phyloP scores from a whole-genome alignment of 805 yeast species.

The Metschnikowia lunata region DNA sequence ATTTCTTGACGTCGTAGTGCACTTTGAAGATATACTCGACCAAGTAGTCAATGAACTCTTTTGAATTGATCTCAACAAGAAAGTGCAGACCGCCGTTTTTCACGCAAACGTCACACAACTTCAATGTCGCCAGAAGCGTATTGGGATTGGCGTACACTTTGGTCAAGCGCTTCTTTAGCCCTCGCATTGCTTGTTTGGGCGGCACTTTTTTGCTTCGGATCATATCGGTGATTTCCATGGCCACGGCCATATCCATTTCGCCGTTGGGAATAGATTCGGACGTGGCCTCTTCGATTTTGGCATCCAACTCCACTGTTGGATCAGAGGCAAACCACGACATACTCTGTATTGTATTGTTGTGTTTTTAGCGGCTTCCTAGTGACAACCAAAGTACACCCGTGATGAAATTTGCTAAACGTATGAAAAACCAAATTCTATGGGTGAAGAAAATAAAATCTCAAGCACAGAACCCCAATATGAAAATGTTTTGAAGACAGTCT shows the following conservation, averaged over 20 bases:
- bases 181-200: conserved; percentile 79
- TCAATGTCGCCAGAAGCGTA: conserved; percentile 67
- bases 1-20: conserved; percentile 32
- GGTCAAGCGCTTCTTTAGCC: conserved; percentile 70
- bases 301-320: conserved; percentile 46
- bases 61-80: conserved; percentile 68
- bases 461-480: too few relatives aligned
- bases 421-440: too few relatives aligned
- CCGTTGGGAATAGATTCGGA: conserved; percentile 91
- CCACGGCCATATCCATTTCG: conserved; percentile 66
- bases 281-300: conserved; percentile 70
- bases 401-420: too few relatives aligned
- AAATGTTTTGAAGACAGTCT: too few relatives aligned
- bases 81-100: conserved; percentile 92
- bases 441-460: too few relatives aligned
- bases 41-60: conserved; percentile 82
- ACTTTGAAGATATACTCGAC: conserved; percentile 43
- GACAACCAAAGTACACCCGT: too few relatives aligned
- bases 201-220: conserved; percentile 77
- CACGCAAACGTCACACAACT: conserved; percentile 77
- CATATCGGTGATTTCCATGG: conserved; percentile 81
- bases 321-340: conserved; percentile 53
- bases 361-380: too few relatives aligned
- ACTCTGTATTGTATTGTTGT: background rate
- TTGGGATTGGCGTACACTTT: conserved; percentile 67